Evolutionary conservation across 2,329 filamentous ascomycete genomes (phyloP).

Genomic region (Beauveria sp.): DNA sequence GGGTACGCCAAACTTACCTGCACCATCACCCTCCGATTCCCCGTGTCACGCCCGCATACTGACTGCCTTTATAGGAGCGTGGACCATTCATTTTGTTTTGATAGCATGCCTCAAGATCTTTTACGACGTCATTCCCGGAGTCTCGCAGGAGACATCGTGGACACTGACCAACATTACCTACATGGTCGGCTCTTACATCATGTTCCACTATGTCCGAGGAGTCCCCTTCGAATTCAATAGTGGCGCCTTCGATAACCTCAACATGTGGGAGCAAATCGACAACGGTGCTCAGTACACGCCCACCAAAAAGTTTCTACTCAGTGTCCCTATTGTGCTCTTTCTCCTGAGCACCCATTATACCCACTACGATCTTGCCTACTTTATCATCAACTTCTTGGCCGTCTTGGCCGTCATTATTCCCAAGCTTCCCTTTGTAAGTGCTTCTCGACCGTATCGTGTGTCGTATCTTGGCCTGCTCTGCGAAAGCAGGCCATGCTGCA

Average conservation of each 20-base stretch:
- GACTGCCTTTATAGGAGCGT: constrained; percentile 60
- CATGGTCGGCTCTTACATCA: constrained; percentile 97
- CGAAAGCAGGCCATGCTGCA: background rate
- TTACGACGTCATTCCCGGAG: constrained; percentile 91
- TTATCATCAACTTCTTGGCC: constrained; percentile 93
- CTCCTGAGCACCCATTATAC: constrained; percentile 97
- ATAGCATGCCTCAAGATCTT: constrained; percentile 90
- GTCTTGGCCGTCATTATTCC: constrained; percentile 90
- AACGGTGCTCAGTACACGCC: constrained; percentile 98
- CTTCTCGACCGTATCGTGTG: background rate
- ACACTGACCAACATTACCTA: constrained; percentile 98
- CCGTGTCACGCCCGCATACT: background rate
- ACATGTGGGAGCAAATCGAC: constrained; percentile 99
- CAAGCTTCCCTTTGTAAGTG: constrained; percentile 85
- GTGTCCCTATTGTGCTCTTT: constrained; percentile 89
- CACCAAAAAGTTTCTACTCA: constrained; percentile 95
- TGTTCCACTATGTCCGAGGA: constrained; percentile 98
- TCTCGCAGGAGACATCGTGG: constrained; percentile 98
- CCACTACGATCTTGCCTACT: constrained; percentile 94
- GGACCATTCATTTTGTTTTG: constrained; percentile 93
- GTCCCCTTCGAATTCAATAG: constrained; percentile 99
- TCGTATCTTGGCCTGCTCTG: background rate
- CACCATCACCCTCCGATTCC: background rate
- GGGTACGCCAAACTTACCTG: constrained; percentile 51
- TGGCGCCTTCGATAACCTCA: constrained; percentile 96